phyloP scores from a whole-genome alignment of 2,329 filamentous ascomycete species.

The Aspergillus bombycis region DNA sequence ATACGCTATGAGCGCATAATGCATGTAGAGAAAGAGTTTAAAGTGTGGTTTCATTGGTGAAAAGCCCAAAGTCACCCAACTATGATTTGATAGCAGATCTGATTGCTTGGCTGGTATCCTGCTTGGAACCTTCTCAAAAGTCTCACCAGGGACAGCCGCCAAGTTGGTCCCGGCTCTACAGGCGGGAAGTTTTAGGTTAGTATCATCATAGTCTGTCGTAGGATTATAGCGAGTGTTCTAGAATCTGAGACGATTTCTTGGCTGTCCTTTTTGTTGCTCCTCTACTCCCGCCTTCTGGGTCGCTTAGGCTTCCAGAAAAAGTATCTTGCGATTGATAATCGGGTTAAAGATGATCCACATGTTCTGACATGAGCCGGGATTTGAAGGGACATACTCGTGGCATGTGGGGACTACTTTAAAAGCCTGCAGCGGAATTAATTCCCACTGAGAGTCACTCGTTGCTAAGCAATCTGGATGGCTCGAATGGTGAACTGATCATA shows the following conservation, averaged over 20 bases:
- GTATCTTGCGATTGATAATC: neutral
- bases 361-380: neutral
- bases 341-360: neutral
- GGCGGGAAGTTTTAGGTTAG: too few relatives aligned
- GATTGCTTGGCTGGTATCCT: neutral
- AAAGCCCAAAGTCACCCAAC: too few relatives aligned
- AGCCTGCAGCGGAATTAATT: neutral
- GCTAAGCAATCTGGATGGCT: neutral
- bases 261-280: neutral
- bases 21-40: neutral
- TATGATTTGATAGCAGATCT: too few relatives aligned
- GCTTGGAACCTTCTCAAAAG: too few relatives aligned
- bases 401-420: neutral
- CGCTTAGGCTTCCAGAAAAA: neutral
- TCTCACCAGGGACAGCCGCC: too few relatives aligned
- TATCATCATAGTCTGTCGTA: too few relatives aligned
- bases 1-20: neutral
- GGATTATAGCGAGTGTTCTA: neutral
- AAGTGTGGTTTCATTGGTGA: neutral
- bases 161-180: too few relatives aligned
- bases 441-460: neutral
- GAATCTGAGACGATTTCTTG: neutral
- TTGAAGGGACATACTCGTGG: too few relatives aligned
- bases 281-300: neutral
- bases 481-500: neutral